These are phyloP conservation scores for Cryptococcus sp. DNA, from an alignment of 1,284 basidiomycete genomes.

Conservation along the genomic window DNA sequence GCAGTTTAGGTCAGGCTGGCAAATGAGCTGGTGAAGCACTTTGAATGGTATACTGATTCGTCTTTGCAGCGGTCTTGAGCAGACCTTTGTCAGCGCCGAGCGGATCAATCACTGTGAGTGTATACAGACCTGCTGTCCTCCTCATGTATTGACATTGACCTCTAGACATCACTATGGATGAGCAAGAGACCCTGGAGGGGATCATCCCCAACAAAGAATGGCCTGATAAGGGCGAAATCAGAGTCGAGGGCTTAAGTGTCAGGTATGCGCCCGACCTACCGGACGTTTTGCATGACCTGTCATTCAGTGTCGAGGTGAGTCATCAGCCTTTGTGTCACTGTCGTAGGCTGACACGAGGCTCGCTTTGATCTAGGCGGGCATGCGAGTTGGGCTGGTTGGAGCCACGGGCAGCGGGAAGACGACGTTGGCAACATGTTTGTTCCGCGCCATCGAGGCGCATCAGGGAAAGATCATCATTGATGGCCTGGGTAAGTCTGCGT, in stretches of 20 bases:
- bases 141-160: constrained; percentile 56
- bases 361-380: constrained; percentile 57
- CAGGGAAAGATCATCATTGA: constrained; percentile 71
- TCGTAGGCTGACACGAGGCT: neutral
- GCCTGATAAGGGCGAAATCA: constrained; percentile 66
- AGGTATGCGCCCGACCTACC: constrained; percentile 72
- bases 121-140: constrained; percentile 30
- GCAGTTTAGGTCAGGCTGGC: constrained; percentile 16
- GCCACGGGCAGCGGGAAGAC: constrained; percentile 69
- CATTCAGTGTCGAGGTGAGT: constrained; percentile 59
- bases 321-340: neutral
- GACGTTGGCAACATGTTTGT: constrained; percentile 67
- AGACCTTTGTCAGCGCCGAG: constrained; percentile 52
- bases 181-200: constrained; percentile 32
- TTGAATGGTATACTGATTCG: neutral
- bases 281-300: constrained; percentile 68
- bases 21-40: too few species aligned
- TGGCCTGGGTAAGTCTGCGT: constrained; percentile 57
- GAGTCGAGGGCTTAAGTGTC: constrained; percentile 65
- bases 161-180: constrained; percentile 39
- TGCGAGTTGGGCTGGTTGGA: constrained; percentile 78
- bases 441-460: constrained; percentile 69
- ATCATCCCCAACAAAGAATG: constrained; percentile 59
- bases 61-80: constrained; percentile 28
- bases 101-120: constrained; percentile 53